These are phyloP conservation scores for Bassia scoparia DNA, from an alignment of 148 eudicot genomes.

Conservation along the genomic window DNA sequence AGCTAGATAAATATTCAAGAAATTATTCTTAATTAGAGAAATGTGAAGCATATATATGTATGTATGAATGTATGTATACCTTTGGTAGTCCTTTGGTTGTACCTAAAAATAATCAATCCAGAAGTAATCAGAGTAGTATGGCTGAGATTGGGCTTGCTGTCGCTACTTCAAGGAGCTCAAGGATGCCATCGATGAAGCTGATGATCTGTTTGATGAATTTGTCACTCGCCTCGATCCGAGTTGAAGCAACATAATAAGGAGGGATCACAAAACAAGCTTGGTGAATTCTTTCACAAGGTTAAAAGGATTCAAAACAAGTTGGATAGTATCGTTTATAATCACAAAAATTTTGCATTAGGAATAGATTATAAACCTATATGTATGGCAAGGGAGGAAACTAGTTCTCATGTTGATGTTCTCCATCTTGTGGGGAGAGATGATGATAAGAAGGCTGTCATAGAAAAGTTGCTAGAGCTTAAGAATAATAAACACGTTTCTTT, in stretches of 20 bases:
- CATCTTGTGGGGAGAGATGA: slow-evolving; percentile 14
- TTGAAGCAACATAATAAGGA: not conserved
- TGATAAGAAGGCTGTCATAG: not conserved
- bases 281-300: not conserved
- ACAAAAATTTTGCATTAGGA: not conserved
- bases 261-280: not conserved
- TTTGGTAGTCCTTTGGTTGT: too few relatives aligned
- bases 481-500: not conserved
- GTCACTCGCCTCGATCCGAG: not conserved
- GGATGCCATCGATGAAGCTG: slow-evolving; percentile 20
- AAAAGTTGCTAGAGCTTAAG: not conserved
- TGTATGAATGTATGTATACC: too few relatives aligned
- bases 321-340: not conserved
- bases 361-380: not conserved
- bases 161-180: slow-evolving; percentile 11
- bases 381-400: not conserved
- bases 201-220: slow-evolving; percentile 23
- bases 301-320: slow-evolving; percentile 2
- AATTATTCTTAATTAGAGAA: too few relatives aligned
- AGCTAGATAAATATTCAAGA: too few relatives aligned
- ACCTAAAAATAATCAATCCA: too few relatives aligned
- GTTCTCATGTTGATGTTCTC: slow-evolving; percentile 5
- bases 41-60: too few relatives aligned
- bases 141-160: too few relatives aligned
- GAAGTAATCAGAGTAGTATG: too few relatives aligned